Base-by-base conservation (phyloP, 2,329 filamentous ascomycete genomes). In the Botrytis hyacinthi region DNA sequence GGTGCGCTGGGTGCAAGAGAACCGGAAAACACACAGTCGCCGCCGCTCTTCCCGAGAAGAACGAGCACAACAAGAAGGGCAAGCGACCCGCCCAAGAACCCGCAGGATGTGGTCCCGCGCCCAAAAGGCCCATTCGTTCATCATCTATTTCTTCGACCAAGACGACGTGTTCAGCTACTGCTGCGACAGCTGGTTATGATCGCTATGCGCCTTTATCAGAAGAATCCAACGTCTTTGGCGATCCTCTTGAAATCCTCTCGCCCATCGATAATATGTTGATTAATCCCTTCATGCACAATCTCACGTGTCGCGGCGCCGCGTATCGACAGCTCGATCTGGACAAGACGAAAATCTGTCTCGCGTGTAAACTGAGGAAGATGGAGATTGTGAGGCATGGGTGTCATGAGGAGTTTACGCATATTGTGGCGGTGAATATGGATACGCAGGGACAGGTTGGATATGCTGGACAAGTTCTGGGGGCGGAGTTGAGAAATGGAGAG, bases 201-300 rank as follows among this genome's bases (percentile, higher is more conserved):
- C 66, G 66, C 48, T 68, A 57, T n/a, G 35, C 35, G 8, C 26
- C 35, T 12, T 26, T 68, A 4, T 57, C 35, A 1, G 66, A 68
- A 7, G 48, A 40, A 42, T 57, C 66, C 4, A 68, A 68, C 14
- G 26, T 57, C 20, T 68, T 68, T 14, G 48, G 66, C 12, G 66
- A 68, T 9, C 66, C 66, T 1, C 66, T 22, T 1, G 66, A 68
- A 5, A 57, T 42, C 1, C 29, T 32, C 48, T 68, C 66, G 10
- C 12, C 35, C 2, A 68, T 68, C 1, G 59, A 71, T 32, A 68
- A 68, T 20, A 60, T 72, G 14, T 12, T 44, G 16, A 72, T 72
- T 22, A 68, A 54, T 6, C 48, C 48, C 10, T 72, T 51, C 71
- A 72, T 72, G 71, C 51, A 66, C 22, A 72, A 72, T n/a, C 71